These are phyloP conservation scores for Climacium dendroides DNA, from an alignment of 225 moss, liverwort and hornwort genomes.

Conservation along the genomic window DNA sequence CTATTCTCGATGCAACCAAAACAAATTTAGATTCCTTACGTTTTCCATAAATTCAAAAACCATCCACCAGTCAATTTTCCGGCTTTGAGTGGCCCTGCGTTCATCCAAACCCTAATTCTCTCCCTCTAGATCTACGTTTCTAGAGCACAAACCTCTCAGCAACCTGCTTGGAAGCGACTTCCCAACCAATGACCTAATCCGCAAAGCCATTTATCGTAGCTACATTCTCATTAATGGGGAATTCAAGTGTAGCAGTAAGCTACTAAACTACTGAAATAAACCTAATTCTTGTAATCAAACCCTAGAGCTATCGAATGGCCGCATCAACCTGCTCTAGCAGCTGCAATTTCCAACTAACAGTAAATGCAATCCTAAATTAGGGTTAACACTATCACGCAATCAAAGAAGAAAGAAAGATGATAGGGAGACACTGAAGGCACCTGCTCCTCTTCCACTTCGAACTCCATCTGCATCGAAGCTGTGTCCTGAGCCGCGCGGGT, in stretches of 20 bases:
- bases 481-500: not conserved
- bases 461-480: slow-evolving; percentile 28
- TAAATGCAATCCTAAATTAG: not conserved
- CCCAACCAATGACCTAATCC: not conserved
- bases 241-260: not conserved
- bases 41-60: not conserved
- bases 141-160: not conserved
- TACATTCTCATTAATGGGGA: not conserved
- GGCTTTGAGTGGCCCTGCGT: not conserved
- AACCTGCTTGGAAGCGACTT: not conserved
- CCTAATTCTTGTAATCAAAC: not conserved
- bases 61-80: not conserved
- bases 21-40: not conserved
- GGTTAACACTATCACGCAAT: not conserved
- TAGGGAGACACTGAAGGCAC: not conserved
- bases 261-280: not conserved
- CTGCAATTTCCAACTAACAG: not conserved
- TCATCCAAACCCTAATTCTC: not conserved
- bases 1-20: not conserved
- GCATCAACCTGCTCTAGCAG: not conserved
- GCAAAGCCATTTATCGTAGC: not conserved
- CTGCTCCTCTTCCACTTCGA: slow-evolving; percentile 50
- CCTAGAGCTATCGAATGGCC: not conserved
- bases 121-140: not conserved
- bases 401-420: not conserved